Conservation (phyloP, 192 early-diverging fungal species). For the Geranomyces michiganensis region DNA sequence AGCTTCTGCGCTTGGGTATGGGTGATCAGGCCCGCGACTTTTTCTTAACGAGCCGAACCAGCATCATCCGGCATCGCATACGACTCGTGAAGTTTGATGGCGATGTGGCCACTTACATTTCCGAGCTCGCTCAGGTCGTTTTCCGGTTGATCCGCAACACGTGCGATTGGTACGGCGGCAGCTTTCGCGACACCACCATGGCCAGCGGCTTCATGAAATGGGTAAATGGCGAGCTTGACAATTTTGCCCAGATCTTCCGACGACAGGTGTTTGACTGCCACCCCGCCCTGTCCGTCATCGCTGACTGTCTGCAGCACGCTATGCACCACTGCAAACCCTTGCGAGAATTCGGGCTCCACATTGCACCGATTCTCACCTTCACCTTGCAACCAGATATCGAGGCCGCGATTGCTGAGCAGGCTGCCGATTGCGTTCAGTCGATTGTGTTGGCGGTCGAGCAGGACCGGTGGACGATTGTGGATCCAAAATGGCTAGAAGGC, state of each 20-base stretch:
- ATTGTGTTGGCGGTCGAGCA: conserved; percentile 68
- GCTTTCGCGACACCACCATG: conserved; percentile 89
- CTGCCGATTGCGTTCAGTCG: conserved; percentile 60
- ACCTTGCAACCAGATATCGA: conserved; percentile 77
- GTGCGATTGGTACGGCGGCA: conserved; percentile 91
- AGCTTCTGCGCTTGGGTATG: conserved; percentile 75
- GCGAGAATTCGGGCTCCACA: conserved; percentile 80
- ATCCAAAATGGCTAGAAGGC: conserved; percentile 19
- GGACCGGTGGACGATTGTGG: conserved; percentile 69
- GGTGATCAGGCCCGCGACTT: conserved; percentile 84
- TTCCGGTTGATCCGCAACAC: conserved; percentile 93
- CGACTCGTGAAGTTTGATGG: conserved; percentile 87
- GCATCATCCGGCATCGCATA: conserved; percentile 76
- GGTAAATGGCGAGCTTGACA: conserved; percentile 82
- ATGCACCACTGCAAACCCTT: conserved; percentile 78
- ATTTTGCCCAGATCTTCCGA: conserved; percentile 84
- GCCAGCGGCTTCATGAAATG: conserved; percentile 91
- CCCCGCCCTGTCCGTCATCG: conserved; percentile 79
- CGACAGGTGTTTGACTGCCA: conserved; percentile 83
- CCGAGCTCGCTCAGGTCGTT: conserved; percentile 77
- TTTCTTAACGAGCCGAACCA: conserved; percentile 77
- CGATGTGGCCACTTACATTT: conserved; percentile 76
- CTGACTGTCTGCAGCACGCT: conserved; percentile 79
- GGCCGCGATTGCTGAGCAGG: conserved; percentile 69
- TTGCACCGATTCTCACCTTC: conserved; percentile 81